phyloP scores from a whole-genome alignment of 1,139 yeast species.

The Sugiyamaella grinbergsii region DNA sequence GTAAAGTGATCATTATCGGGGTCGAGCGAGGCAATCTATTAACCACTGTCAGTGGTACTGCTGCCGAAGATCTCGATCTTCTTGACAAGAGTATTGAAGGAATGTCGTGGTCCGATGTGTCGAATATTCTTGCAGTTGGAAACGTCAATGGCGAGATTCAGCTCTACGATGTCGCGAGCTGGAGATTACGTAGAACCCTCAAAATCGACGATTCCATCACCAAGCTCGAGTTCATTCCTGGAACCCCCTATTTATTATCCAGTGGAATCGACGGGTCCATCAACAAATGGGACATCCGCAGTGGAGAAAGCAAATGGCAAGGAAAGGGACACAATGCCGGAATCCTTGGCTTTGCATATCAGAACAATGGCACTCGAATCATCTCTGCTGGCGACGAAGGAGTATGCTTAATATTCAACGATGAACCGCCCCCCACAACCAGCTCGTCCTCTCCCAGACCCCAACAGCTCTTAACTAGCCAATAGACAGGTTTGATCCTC shows the following conservation, averaged over 20 bases:
- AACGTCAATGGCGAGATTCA: constrained; percentile 84
- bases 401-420: constrained; percentile 72
- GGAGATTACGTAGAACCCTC: constrained; percentile 79
- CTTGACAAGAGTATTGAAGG: constrained; percentile 86
- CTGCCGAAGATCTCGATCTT: constrained; percentile 61
- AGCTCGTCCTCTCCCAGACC: constrained; percentile 1
- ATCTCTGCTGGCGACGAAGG: constrained; percentile 99
- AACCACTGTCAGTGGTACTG: constrained; percentile 60
- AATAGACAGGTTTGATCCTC: neutral
- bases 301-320: constrained; percentile 70
- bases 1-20: constrained; percentile 75
- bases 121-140: constrained; percentile 74
- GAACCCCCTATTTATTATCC: constrained; percentile 63
- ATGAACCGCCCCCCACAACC: constrained; percentile 13
- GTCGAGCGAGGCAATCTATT: constrained; percentile 71
- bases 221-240: constrained; percentile 64
- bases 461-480: constrained; percentile 12
- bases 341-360: constrained; percentile 74
- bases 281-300: constrained; percentile 86
- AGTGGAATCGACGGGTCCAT: constrained; percentile 84
- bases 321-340: constrained; percentile 96
- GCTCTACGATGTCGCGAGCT: constrained; percentile 77
- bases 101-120: constrained; percentile 71
- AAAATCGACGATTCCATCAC: constrained; percentile 82
- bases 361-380: constrained; percentile 65